phyloP scores from a whole-genome alignment of 768 basidiomycete genomes.

The Macrolepiota fuliginosa region DNA sequence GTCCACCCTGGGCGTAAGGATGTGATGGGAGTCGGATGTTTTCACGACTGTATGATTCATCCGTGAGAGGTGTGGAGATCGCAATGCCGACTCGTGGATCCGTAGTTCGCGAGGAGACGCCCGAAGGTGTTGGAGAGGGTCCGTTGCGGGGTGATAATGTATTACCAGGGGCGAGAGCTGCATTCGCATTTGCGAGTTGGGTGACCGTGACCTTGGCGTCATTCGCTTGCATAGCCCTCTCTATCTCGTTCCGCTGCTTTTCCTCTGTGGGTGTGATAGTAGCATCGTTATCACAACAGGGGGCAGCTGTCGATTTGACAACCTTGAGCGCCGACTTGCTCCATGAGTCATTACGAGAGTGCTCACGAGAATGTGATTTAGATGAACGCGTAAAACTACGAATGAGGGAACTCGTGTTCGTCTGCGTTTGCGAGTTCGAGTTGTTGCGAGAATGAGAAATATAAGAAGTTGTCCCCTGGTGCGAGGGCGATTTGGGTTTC shows the following conservation, averaged over 20 bases:
- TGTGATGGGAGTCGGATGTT: conserved; percentile 37
- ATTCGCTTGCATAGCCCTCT: conserved; percentile 36
- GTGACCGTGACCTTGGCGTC: conserved; percentile 42
- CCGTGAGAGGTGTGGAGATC: conserved; percentile 29
- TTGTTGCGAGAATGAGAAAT: conserved; percentile 4
- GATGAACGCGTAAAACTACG: conserved; percentile 6
- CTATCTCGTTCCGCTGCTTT: conserved; percentile 26
- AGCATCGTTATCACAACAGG: conserved; percentile 5
- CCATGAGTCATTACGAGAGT: conserved; percentile 44
- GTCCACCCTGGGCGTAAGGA: conserved; percentile 48
- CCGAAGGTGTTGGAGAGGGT: conserved; percentile 17
- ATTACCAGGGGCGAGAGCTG: conserved; percentile 32
- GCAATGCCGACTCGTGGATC: conserved; percentile 37
- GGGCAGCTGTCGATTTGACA: conserved; percentile 32
- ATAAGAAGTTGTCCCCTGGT: neutral
- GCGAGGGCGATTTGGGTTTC: conserved; percentile 2
- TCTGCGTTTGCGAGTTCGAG: conserved; percentile 2
- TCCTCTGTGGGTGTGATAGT: conserved; percentile 13
- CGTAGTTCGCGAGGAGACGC: conserved; percentile 27
- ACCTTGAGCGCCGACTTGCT: conserved; percentile 39
- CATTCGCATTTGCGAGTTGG: conserved; percentile 44
- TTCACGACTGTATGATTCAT: conserved; percentile 27
- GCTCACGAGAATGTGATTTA: conserved; percentile 22
- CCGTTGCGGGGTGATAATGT: conserved; percentile 7
- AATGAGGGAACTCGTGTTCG: conserved; percentile 2